A percentile compares a stretch with the other conserved stretches of the same genome.
These are phyloP conservation scores for Aspergillus tubingensis DNA, from an alignment of 2,329 filamentous ascomycete genomes.

Conservation along the genomic window DNA sequence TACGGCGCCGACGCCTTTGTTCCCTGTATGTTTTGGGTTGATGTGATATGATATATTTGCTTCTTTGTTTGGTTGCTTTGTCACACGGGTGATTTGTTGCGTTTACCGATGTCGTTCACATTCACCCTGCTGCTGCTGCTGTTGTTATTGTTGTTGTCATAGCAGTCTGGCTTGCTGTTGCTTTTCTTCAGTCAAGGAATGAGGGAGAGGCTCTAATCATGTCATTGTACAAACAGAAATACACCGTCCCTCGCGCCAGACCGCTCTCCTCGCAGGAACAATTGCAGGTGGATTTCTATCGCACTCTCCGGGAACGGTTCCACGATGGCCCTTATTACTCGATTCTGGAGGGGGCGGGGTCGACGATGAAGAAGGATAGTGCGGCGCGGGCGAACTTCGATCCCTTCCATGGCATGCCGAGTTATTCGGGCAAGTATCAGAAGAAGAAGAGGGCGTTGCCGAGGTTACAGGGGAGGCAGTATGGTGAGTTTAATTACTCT, in stretches of 20 bases:
- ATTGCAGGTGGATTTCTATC: slow-evolving; percentile 52
- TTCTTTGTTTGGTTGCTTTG: background rate
- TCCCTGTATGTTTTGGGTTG: slow-evolving; percentile 43
- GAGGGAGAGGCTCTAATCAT: background rate
- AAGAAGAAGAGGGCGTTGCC: slow-evolving; percentile 59
- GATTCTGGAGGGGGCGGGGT: slow-evolving; percentile 46
- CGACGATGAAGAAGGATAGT: slow-evolving; percentile 47
- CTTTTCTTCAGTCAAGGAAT: no score
- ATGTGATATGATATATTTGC: background rate
- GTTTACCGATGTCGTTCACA: no score
- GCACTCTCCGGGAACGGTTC: slow-evolving; percentile 55
- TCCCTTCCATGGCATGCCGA: slow-evolving; percentile 63
- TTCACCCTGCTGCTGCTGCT: background rate
- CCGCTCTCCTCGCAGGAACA: slow-evolving; percentile 46
- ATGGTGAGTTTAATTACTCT: slow-evolving; percentile 42
- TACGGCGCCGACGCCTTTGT: slow-evolving; percentile 49
- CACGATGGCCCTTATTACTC: slow-evolving; percentile 64
- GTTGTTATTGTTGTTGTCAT: background rate
- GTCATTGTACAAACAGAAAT: slow-evolving; percentile 36
- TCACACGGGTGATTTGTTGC: background rate
- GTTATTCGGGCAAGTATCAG: slow-evolving; percentile 60
- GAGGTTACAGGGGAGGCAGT: slow-evolving; percentile 55
- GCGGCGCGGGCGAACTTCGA: slow-evolving; percentile 55
- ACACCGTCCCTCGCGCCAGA: slow-evolving; percentile 36
- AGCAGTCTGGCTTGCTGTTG: no score